These are phyloP conservation scores for Gossypium australe DNA, from an alignment of 345 rosid species.

Conservation along the genomic window DNA sequence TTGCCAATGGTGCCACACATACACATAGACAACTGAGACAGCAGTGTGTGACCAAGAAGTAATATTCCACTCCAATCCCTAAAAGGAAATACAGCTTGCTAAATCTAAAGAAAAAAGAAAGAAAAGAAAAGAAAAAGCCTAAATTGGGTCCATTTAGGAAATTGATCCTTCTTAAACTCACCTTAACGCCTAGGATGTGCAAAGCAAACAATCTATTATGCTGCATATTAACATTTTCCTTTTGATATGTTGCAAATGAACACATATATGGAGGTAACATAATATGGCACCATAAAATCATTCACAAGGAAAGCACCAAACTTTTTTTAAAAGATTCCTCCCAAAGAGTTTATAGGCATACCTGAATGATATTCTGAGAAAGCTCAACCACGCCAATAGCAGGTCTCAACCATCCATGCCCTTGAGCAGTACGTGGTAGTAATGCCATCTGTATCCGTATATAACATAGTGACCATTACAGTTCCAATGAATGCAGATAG, in stretches of 20 bases:
- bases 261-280: background rate
- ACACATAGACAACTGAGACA: background rate
- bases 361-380: slow-evolving; percentile 96
- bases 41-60: background rate
- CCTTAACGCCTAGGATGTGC: background rate
- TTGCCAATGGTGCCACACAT: background rate
- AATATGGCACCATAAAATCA: background rate
- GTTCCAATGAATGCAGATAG: background rate
- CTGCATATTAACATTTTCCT: background rate
- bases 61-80: background rate
- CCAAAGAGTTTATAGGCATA: slow-evolving; percentile 12
- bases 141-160: background rate
- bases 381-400: slow-evolving; percentile 92
- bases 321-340: background rate
- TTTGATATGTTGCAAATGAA: background rate
- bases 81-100: background rate
- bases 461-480: slow-evolving; percentile 11
- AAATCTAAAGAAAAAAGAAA: background rate
- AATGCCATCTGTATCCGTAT: slow-evolving; percentile 77
- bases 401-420: slow-evolving; percentile 99
- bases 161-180: background rate
- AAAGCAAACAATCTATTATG: background rate
- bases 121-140: background rate
- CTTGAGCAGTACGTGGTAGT: slow-evolving; percentile 80
- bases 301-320: background rate